Evolutionary conservation across 2,329 filamentous ascomycete genomes (phyloP).

Genomic region (Trichoderma sp.): DNA sequence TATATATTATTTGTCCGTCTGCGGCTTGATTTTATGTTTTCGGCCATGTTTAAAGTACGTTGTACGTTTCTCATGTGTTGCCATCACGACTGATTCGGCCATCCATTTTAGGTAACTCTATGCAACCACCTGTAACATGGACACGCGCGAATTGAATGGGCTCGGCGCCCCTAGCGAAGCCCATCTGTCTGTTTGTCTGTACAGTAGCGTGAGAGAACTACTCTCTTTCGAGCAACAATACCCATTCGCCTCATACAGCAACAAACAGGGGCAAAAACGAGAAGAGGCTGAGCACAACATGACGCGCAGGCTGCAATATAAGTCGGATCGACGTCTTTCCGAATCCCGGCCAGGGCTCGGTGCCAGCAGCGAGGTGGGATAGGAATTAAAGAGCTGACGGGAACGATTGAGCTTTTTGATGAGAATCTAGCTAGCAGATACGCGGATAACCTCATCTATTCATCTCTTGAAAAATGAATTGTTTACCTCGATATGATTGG

Average conservation of each 20-base stretch:
- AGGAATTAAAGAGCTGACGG: neutral
- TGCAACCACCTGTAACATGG: neutral
- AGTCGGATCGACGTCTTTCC: conserved; percentile 3
- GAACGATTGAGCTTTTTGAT: neutral
- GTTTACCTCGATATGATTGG: neutral
- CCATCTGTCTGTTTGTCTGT: neutral
- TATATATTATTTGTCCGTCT: neutral
- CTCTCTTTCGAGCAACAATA: neutral
- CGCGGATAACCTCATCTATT: neutral
- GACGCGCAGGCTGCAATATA: neutral
- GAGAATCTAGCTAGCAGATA: neutral
- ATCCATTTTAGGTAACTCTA: neutral
- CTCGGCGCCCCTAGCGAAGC: neutral
- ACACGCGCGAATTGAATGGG: neutral
- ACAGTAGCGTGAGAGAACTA: neutral
- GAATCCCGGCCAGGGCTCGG: conserved; percentile 6
- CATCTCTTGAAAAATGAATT: neutral
- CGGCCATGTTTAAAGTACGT: no score
- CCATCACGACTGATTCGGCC: neutral
- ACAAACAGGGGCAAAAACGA: neutral
- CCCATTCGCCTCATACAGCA: neutral
- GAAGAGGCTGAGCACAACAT: neutral
- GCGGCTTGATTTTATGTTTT: neutral
- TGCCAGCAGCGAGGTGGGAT: no score
- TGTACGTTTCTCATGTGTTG: neutral